These are phyloP conservation scores for Santalum album DNA, from an alignment of 164 flowering plant genomes.

Conservation along the genomic window DNA sequence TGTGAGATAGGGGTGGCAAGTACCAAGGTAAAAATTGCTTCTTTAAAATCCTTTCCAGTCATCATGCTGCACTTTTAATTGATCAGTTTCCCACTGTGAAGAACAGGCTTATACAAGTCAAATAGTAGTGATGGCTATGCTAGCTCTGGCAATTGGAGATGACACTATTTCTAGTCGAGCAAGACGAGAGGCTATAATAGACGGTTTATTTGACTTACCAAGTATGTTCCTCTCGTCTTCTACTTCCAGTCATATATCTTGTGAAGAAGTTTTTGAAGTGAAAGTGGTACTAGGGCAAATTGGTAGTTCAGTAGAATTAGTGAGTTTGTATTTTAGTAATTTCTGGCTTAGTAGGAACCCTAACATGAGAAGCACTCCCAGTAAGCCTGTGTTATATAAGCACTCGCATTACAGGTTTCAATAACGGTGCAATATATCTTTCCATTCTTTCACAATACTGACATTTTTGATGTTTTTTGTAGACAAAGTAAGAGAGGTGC, in stretches of 20 bases:
- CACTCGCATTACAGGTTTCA: too few relatives aligned
- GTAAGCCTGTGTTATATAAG: too few relatives aligned
- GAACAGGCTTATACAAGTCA: conserved; percentile 95
- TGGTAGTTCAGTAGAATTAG: too few relatives aligned
- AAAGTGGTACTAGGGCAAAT: too few relatives aligned
- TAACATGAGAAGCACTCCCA: too few relatives aligned
- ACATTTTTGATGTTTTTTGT: conserved; percentile 21
- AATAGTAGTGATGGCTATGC: conserved; percentile 92
- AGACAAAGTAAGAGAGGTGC: conserved; percentile 75
- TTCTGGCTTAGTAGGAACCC: too few relatives aligned
- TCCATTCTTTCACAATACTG: too few relatives aligned
- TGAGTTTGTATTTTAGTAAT: too few relatives aligned
- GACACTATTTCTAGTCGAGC: conserved; percentile 69
- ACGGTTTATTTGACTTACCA: conserved; percentile 76
- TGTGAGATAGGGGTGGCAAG: conserved; percentile 98
- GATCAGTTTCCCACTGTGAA: neutral
- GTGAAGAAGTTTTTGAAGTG: neutral
- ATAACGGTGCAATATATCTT: too few relatives aligned
- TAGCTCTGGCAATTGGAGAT: conserved; percentile 85
- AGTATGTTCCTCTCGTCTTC: conserved; percentile 35
- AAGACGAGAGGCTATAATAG: conserved; percentile 81
- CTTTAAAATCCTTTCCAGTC: neutral
- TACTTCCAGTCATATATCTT: neutral
- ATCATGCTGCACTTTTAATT: neutral
- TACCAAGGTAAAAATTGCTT: conserved; percentile 59